Percentiles rank a stretch among this genome's conserved stretches.
Conservation (phyloP, 257 asterid species). For the Salvia splendens region DNA sequence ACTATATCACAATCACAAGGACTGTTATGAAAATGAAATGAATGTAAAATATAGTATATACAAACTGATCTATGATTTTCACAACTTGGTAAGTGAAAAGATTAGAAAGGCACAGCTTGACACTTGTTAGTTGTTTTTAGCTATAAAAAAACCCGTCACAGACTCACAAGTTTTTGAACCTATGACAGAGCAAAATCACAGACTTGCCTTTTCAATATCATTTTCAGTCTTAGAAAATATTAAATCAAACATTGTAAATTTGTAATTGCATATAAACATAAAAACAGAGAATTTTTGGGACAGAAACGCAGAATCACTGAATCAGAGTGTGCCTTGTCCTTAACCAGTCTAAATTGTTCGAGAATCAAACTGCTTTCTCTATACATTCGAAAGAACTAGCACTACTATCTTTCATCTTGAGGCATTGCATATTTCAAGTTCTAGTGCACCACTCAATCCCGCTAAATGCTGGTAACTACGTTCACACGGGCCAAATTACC, state of each 20-base stretch:
- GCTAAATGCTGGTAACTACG: neutral
- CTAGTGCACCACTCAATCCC: neutral
- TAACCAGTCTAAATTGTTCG: neutral
- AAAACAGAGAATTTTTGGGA: neutral
- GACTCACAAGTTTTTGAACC: no score
- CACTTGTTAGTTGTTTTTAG: neutral
- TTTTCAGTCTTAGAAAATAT: neutral
- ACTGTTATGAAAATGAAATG: neutral
- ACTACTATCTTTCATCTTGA: neutral
- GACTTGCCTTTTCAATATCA: neutral
- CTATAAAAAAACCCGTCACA: neutral
- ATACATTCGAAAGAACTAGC: neutral
- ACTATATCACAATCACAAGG: neutral
- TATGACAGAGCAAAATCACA: neutral
- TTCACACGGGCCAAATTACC: neutral
- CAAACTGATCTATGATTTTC: neutral
- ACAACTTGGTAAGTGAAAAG: neutral
- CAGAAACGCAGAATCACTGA: neutral
- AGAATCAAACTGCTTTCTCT: neutral
- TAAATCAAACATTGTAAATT: neutral
- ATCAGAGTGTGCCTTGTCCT: neutral
- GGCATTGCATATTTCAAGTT: neutral
- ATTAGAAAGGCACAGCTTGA: neutral
- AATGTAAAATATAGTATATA: neutral
- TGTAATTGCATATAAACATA: neutral